A percentile compares a stretch with the other conserved stretches of the same genome.
Evolutionary conservation across 352 stramenopile genomes (phyloP).

Genomic region (Globisporangium middletonii): DNA sequence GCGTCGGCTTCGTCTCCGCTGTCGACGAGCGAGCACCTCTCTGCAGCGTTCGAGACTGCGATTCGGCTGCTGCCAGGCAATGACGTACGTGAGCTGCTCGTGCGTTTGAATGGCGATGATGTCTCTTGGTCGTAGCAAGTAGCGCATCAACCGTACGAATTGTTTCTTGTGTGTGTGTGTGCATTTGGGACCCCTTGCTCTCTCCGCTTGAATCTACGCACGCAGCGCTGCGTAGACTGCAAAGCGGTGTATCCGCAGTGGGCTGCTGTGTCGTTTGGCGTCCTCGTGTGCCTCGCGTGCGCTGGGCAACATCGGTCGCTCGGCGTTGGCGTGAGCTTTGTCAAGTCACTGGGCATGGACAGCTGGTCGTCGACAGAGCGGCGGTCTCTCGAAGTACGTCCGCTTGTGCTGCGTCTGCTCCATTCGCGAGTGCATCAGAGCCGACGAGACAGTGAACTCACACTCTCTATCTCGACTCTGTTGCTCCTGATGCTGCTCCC

Average conservation of each 20-base stretch:
- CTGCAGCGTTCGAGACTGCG: slow-evolving; percentile 36
- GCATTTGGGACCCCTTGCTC: background rate
- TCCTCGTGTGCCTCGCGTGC: slow-evolving; percentile 72
- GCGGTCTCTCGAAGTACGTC: slow-evolving; percentile 37
- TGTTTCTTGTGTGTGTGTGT: background rate
- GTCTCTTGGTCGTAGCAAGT: background rate
- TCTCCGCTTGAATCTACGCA: background rate
- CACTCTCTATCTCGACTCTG: background rate
- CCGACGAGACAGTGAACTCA: background rate
- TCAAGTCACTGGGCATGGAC: slow-evolving; percentile 84
- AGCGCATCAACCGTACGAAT: background rate
- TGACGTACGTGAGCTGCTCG: slow-evolving; percentile 37
- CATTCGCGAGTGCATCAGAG: background rate
- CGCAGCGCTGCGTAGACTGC: slow-evolving; percentile 78
- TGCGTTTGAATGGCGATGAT: background rate
- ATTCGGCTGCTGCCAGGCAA: slow-evolving; percentile 69
- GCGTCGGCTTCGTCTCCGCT: background rate
- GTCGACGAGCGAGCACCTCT: slow-evolving; percentile 27
- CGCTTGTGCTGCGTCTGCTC: background rate
- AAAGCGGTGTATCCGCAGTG: slow-evolving; percentile 77
- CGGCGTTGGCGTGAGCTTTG: slow-evolving; percentile 76
- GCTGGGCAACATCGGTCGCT: slow-evolving; percentile 73
- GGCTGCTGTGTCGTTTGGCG: slow-evolving; percentile 77
- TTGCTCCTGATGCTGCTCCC: background rate
- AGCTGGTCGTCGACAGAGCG: slow-evolving; percentile 51